Evolutionary conservation across 768 basidiomycete species (phyloP), one percentile per base, ranked within the genome.

Genomic region (Mycena epipterygia): DNA sequence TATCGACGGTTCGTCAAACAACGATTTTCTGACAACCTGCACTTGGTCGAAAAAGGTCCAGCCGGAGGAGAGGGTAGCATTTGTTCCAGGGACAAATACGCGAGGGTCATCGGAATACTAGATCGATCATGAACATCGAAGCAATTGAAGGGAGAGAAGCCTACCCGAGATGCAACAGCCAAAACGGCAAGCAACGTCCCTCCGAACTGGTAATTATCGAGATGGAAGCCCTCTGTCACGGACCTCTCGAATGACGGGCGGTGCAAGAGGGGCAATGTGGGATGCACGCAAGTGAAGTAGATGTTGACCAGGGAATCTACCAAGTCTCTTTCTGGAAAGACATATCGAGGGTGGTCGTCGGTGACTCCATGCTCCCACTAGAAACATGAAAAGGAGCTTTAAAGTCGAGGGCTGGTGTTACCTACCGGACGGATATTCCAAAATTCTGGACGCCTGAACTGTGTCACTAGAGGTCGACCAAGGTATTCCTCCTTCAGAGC

Each of bases 31-130:
- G 61, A 91, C 84, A 67, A 89, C 84, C 60, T 91, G 87, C 6
- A 94, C 87, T 77, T 92, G 90, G 27, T 80, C 75, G 68, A 89
- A 88, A 75, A 86, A 93, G 73, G 85, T 85, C 89, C 90, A 92
- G 0, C 90, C 90, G 25, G 84, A 78, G 13, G 88, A 87, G 29
- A 85, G 81, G 6, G 85, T 79, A 12, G 82, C 78, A 21, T 80
- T 75, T 46, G 82, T 85, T 32, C 77, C 80, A 17, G 78, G 75
- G 19, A 79, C 71, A 48, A 82, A 72, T 16, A 85, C 82, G 32
- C 83, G 74, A 0, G 81, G 79, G 61, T 87, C 91, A 66, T 90
- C 82, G n/a, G 88, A 85, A 74, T 83, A 92, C 32, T 93, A 51
- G 4, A 81, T 86, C 73, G 16, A 83, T 89, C 70, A 86, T 80